These are phyloP conservation scores for Fonsecaea erecta DNA, from an alignment of 2,329 filamentous ascomycete genomes.

Conservation along the genomic window DNA sequence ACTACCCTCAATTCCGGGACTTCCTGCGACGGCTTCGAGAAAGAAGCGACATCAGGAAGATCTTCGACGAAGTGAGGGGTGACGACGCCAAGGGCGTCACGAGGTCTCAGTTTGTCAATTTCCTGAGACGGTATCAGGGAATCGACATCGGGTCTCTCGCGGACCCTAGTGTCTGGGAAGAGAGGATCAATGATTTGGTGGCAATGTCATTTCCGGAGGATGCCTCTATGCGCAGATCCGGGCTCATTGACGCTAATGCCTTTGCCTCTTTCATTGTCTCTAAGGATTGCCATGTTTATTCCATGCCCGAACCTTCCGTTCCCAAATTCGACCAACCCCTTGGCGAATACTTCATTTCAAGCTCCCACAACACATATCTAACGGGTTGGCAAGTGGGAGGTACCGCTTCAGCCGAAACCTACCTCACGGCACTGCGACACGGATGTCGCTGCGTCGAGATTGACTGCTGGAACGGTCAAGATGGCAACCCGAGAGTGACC, in stretches of 20 bases:
- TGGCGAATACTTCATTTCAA: constrained; percentile 97
- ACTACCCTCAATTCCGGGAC: constrained; percentile 78
- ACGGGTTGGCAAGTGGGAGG: constrained; percentile 88
- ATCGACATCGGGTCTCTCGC: constrained; percentile 72
- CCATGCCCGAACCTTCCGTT: constrained; percentile 60
- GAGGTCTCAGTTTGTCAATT: constrained; percentile 72
- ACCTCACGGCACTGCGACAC: constrained; percentile 83
- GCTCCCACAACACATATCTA: constrained; percentile 97
- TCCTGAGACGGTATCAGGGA: constrained; percentile 73
- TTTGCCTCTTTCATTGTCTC: constrained; percentile 80
- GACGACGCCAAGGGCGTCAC: constrained; percentile 68
- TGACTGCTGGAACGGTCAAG: constrained; percentile 94
- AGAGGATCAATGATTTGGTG: constrained; percentile 33
- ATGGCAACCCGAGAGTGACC: constrained; percentile 85
- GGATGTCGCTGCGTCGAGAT: constrained; percentile 96
- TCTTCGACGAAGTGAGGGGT: constrained; percentile 68
- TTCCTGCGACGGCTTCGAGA: constrained; percentile 85
- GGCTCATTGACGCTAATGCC: constrained; percentile 72
- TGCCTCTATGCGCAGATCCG: constrained; percentile 10
- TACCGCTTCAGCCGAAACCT: constrained; percentile 90
- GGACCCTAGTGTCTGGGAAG: constrained; percentile 30
- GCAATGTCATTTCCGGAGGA: constrained; percentile 25
- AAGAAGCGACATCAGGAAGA: constrained; percentile 75
- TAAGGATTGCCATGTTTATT: constrained; percentile 70
- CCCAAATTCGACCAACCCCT: constrained; percentile 77